These are phyloP conservation scores for Fusarium transvaalense DNA, from an alignment of 2,329 filamentous ascomycete genomes.

Conservation along the genomic window DNA sequence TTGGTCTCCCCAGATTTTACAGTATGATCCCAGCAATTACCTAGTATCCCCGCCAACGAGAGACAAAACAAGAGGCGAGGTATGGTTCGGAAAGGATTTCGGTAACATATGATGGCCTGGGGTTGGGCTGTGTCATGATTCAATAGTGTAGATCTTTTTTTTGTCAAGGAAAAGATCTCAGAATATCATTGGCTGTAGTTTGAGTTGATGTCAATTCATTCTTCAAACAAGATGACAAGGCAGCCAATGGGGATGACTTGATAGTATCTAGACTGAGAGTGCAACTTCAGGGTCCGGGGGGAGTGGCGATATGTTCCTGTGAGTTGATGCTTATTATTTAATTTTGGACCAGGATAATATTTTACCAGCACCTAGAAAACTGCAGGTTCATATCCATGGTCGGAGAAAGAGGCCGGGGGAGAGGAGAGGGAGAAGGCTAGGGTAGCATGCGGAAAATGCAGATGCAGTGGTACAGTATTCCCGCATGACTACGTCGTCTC, in stretches of 20 bases:
- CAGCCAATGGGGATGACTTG: conserved; percentile 44
- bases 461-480: conserved; percentile 36
- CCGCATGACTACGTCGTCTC: conserved; percentile 22
- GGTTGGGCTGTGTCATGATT: conserved; percentile 26
- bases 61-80: not conserved
- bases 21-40: conserved; percentile 26
- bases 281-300: conserved; percentile 32
- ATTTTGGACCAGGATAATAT: conserved; percentile 12
- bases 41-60: conserved; percentile 6
- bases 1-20: conserved; percentile 38
- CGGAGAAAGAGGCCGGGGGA: conserved; percentile 28
- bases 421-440: conserved; percentile 11
- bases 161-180: conserved; percentile 21
- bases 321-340: conserved; percentile 30
- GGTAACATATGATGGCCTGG: conserved; percentile 29
- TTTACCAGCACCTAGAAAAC: not conserved
- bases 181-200: conserved; percentile 36
- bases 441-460: conserved; percentile 16
- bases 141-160: conserved; percentile 34
- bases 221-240: conserved; percentile 48
- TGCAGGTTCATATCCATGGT: conserved; percentile 24
- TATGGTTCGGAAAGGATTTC: conserved; percentile 24
- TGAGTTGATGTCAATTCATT: conserved; percentile 49
- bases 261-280: conserved; percentile 39
- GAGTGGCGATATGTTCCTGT: conserved; percentile 38